phyloP scores from a whole-genome alignment of 164 flowering plant species.

The Dillenia turbinata region DNA sequence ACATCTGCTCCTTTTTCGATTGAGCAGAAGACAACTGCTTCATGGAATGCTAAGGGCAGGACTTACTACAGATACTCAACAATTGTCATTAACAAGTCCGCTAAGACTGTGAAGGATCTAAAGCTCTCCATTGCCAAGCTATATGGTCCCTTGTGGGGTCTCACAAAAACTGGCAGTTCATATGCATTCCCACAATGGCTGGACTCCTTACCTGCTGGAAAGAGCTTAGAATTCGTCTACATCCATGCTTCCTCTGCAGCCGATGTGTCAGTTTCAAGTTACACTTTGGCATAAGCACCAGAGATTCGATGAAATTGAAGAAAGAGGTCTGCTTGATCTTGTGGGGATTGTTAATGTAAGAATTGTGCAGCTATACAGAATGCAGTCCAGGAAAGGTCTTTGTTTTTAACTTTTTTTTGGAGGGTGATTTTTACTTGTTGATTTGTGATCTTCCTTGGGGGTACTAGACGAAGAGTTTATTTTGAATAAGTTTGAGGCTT shows the following conservation, averaged over 20 bases:
- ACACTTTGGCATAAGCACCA: slow-evolving; percentile 38
- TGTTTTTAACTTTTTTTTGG: slow-evolving; percentile 3
- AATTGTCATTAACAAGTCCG: slow-evolving; percentile 62
- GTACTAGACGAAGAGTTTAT: slow-evolving; percentile 5
- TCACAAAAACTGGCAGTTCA: slow-evolving; percentile 34
- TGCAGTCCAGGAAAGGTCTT: slow-evolving; percentile 25
- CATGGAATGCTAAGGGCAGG: slow-evolving; percentile 58
- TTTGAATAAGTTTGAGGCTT: slow-evolving; percentile 26
- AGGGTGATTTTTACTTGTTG: too few species aligned
- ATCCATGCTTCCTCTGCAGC: slow-evolving; percentile 65
- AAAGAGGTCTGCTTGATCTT: slow-evolving; percentile 8
- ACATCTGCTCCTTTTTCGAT: slow-evolving; percentile 37
- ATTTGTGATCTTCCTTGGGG: slow-evolving; percentile 10
- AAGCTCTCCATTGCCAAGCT: slow-evolving; percentile 62
- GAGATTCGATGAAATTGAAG: background rate
- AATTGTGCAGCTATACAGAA: slow-evolving; percentile 47
- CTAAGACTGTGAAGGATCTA: slow-evolving; percentile 51
- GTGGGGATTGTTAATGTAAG: slow-evolving; percentile 20
- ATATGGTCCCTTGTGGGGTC: slow-evolving; percentile 89
- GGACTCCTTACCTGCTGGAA: slow-evolving; percentile 50
- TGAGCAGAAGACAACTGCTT: slow-evolving; percentile 49
- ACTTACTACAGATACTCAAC: slow-evolving; percentile 80
- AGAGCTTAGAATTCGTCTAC: slow-evolving; percentile 80
- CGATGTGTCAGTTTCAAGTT: slow-evolving; percentile 48
- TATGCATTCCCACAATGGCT: slow-evolving; percentile 68